Evolutionary conservation across 257 asterid species (phyloP).

Genomic region (Solanum corneliomulleri): DNA sequence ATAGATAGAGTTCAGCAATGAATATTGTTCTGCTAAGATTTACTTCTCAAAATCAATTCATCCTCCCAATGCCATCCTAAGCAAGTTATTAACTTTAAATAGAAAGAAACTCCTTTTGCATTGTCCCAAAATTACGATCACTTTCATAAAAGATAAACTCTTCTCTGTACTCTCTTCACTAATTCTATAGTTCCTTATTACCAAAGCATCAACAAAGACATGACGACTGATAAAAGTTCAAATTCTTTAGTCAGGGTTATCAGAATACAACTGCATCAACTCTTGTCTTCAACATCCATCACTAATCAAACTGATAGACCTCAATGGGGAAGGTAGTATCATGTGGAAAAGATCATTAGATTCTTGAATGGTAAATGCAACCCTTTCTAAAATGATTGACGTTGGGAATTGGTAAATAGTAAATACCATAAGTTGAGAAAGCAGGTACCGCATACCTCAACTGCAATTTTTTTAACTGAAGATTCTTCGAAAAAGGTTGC

Average conservation of each 20-base stretch:
- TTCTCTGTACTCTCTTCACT: not conserved
- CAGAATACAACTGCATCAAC: not conserved
- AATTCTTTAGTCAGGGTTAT: not conserved
- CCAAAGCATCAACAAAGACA: not conserved
- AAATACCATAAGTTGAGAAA: not conserved
- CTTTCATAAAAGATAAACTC: not conserved
- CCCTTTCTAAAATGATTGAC: not conserved
- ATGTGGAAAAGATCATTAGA: not conserved
- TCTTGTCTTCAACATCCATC: not conserved
- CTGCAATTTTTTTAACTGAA: slow-evolving; percentile 69
- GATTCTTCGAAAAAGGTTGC: slow-evolving; percentile 90
- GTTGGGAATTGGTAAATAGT: not conserved
- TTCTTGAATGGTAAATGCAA: not conserved
- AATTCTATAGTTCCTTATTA: not conserved
- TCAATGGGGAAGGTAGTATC: not conserved
- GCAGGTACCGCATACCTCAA: slow-evolving; percentile 38
- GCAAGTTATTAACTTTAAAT: not conserved
- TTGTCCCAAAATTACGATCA: not conserved
- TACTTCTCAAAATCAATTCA: not conserved
- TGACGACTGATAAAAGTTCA: not conserved
- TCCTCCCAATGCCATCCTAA: not conserved
- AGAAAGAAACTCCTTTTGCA: not conserved
- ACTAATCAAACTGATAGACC: not conserved
- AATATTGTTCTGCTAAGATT: not conserved
- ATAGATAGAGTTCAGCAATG: not conserved